A percentile compares a stretch with the other conserved stretches of the same genome.
Evolutionary conservation across 176 grass and related monocot genomes (phyloP).

Genomic region (Saccharum officinarum): DNA sequence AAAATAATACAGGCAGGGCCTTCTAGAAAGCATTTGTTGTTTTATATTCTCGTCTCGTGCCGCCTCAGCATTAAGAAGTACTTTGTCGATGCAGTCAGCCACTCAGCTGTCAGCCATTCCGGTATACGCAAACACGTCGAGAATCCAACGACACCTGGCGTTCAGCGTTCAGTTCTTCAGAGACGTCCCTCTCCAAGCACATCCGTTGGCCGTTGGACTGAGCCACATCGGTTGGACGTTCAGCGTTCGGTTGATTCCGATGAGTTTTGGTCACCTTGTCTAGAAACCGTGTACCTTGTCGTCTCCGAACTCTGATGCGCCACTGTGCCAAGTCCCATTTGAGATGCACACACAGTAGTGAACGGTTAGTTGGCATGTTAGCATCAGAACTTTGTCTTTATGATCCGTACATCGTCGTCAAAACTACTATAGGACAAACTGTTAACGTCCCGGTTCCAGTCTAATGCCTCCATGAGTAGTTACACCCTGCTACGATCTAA

Average conservation of each 20-base stretch:
- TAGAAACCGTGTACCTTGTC: neutral
- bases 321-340: too few species aligned
- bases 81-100: neutral
- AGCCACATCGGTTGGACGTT: neutral
- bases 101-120: neutral
- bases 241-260: neutral
- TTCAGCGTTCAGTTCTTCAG: neutral
- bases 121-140: neutral
- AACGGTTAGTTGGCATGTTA: neutral
- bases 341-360: neutral
- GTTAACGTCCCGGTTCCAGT: too few species aligned
- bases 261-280: neutral
- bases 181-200: neutral
- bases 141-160: neutral
- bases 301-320: too few species aligned
- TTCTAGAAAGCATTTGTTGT: neutral
- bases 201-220: neutral
- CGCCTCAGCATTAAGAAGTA: neutral
- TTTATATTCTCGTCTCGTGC: neutral
- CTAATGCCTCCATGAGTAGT: too few species aligned
- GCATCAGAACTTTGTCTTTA: neutral
- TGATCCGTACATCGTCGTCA: neutral
- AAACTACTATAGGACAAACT: neutral
- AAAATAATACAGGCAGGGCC: neutral
- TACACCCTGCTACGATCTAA: too few species aligned